Evolutionary conservation across 2,329 filamentous ascomycete genomes (phyloP), one percentile per base, ranked within the genome.

Genomic region (Didymella sp.): DNA sequence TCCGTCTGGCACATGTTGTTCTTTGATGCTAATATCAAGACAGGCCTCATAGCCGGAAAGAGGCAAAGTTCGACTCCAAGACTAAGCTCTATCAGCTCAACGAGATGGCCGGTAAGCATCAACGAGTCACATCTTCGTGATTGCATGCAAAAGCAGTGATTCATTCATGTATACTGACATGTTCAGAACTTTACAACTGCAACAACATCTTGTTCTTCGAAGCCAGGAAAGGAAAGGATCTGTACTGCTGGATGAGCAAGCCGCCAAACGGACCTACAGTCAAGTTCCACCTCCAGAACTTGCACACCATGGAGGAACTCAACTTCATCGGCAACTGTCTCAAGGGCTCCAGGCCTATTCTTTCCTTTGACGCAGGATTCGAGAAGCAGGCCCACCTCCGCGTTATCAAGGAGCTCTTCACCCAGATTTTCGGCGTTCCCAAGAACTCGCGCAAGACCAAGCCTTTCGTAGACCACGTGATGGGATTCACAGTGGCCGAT

Each of bases 281-380:
- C 61, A 89, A 89, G 69, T 84, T 95, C 77, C 90, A 95, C 72
- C 82, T 92, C 48, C 91, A 95, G 75, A 93, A 92, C 71, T 74
- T 97, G 72, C 93, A 97, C 79, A 97, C 94, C 9, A 96, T 96
- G 91, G 92, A 94, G 72, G 95, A 99, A 77, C 83, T 99, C 31
- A 91, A 96, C 73, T 98, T 99, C 76, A 93, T 92, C 15, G 95
- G 95, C 51, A 99, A 99, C 81, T 97, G 93, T 58, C 81, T 98
- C 60, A 97, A 96, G 79, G 95, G 95, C 57, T 95, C 91, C 25
- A 84, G 95, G 31, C 94, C 95, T 1, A 82, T 99, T 35, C 87
- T 99, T 54, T 95, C 91, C 31, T 99, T 99, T 76, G 95, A 98
- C 75, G 85, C 86, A 50, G 86, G 87, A 17, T 99, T 99, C 78